Percentiles rank a stretch among this genome's conserved stretches.
These are phyloP conservation scores for Tetracladium marchalianum DNA, from an alignment of 495 filamentous ascomycete genomes.

Conservation along the genomic window DNA sequence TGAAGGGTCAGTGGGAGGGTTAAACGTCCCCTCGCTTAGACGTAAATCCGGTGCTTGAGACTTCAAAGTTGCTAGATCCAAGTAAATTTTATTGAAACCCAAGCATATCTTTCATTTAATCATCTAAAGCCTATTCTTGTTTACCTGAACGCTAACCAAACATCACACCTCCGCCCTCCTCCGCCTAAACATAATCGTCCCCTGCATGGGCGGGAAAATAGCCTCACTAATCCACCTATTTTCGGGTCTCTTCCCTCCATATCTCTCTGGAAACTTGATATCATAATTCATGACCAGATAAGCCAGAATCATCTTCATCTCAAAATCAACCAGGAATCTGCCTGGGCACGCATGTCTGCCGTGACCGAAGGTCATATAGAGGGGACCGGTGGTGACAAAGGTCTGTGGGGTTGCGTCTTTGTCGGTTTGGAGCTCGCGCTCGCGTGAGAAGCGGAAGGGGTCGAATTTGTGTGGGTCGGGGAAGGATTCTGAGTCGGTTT, in stretches of 20 bases:
- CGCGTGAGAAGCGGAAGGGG: conserved; percentile 26
- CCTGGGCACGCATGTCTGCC: conserved; percentile 35
- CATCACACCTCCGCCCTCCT: not conserved
- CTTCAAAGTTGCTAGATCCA: too few species aligned
- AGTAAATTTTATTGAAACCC: too few species aligned
- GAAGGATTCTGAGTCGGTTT: conserved; percentile 24
- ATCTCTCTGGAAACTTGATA: conserved; percentile 29
- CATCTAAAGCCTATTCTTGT: too few species aligned
- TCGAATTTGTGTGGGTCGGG: conserved; percentile 23
- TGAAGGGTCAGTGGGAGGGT: too few species aligned
- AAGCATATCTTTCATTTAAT: too few species aligned
- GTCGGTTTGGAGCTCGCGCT: conserved; percentile 6
- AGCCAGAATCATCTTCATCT: conserved; percentile 46
- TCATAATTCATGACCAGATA: conserved; percentile 46
- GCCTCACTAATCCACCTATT: conserved; percentile 24
- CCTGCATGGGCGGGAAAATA: conserved; percentile 20
- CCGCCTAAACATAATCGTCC: conserved; percentile 19
- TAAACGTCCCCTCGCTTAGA: too few species aligned
- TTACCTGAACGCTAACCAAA: too few species aligned
- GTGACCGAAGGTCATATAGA: conserved; percentile 1
- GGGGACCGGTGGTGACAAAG: not conserved
- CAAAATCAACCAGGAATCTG: conserved; percentile 41
- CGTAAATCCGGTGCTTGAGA: too few species aligned
- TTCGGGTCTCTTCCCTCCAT: conserved; percentile 20
- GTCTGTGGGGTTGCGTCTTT: too few species aligned